These are phyloP conservation scores for Nidula niveotomentosa DNA, from an alignment of 1,284 basidiomycete genomes.

Conservation along the genomic window DNA sequence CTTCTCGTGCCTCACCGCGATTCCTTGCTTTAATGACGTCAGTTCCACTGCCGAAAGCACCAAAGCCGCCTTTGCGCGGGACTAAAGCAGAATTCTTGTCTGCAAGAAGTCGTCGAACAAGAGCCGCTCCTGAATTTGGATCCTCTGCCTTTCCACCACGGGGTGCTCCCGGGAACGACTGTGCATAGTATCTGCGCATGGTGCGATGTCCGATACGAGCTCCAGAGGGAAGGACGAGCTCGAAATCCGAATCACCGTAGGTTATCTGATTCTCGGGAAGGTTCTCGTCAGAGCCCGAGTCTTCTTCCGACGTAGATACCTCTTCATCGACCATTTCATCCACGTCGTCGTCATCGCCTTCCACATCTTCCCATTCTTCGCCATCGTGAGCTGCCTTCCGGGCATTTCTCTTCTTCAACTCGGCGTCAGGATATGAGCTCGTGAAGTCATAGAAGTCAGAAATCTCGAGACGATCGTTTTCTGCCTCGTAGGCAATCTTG, in stretches of 20 bases:
- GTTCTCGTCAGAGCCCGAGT: slow-evolving; percentile 37
- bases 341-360: slow-evolving; percentile 47
- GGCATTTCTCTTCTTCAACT: slow-evolving; percentile 28
- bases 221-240: slow-evolving; percentile 95
- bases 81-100: slow-evolving; percentile 85
- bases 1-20: slow-evolving; percentile 91
- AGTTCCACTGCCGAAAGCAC: slow-evolving; percentile 79
- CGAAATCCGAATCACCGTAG: slow-evolving; percentile 78
- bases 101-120: slow-evolving; percentile 72
- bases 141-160: slow-evolving; percentile 47
- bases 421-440: slow-evolving; percentile 70
- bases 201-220: slow-evolving; percentile 90
- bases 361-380: slow-evolving; percentile 56
- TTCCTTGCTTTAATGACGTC: slow-evolving; percentile 92
- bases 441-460: slow-evolving; percentile 96
- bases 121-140: slow-evolving; percentile 68
- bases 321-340: slow-evolving; percentile 49
- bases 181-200: slow-evolving; percentile 86
- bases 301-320: slow-evolving; percentile 27
- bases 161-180: slow-evolving; percentile 59
- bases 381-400: slow-evolving; percentile 32
- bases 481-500: slow-evolving; percentile 90
- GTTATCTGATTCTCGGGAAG: slow-evolving; percentile 55
- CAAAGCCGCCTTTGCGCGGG: slow-evolving; percentile 83
- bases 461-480: slow-evolving; percentile 81